Base-by-base conservation (phyloP, 1,139 yeast genomes). In the Lodderomyces margitis region DNA sequence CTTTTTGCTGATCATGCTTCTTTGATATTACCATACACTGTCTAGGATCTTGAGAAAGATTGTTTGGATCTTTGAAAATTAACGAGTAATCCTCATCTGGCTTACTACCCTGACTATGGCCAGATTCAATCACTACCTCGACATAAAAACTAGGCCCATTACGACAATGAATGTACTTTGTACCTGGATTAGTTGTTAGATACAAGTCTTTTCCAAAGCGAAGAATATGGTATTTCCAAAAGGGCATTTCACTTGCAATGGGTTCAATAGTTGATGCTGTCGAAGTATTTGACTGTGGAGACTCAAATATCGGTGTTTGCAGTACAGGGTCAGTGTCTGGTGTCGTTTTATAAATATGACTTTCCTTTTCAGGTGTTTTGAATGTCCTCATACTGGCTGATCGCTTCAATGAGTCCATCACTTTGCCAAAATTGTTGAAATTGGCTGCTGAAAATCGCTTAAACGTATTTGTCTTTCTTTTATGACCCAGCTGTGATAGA, bases 151-250 rank as follows among this genome's bases (percentile, higher is more conserved):
- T 80, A 0, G 85, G 85, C 0, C 77, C 83, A 51, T 69, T 66
- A 16, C 83, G 61, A 44, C 83, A 74, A 50, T 73, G 75, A 37
- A 75, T 58, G 52, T 80, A 84, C 46, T 74, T 70, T 25, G 67
- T 58, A 19, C 75, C 78, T 0, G 86, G 86, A 50, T 79, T 81
- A 1, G 86, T 80, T 1, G 84, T 73, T 21, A 80, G 53, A 50
- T 80, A 80, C 42, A 78, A 62, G 45, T 69, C 70, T 31, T 67
- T 68, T 4, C 80, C 79, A 40, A 77, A 62, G 40, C 65, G 69
- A 21, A 77, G 56, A 9, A 80, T 62, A 51, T 81, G 87, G 52
- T 79, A 81, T 53, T 81, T 81, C 84, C 85, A 80, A 50, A 76
- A 80, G 16, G 69, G 72, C 32, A 15, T 15, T 15, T 15, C 19